phyloP scores from a whole-genome alignment of 139 green algal species.

The Picocystis salinarum region DNA sequence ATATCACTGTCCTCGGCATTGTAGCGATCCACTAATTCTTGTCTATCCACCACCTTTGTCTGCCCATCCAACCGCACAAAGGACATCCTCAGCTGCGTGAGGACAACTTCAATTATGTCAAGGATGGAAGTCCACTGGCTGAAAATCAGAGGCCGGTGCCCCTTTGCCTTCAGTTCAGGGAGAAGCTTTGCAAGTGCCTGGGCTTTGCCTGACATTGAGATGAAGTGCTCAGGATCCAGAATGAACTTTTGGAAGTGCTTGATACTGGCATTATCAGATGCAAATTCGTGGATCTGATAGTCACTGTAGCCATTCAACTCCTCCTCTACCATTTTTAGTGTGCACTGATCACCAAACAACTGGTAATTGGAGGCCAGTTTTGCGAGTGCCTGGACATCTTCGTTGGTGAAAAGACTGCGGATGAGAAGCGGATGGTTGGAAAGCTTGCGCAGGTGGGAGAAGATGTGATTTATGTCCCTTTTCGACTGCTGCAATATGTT shows the following conservation, averaged over 20 bases:
- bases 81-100: slow-evolving; percentile 24
- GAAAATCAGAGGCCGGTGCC: slow-evolving; percentile 65
- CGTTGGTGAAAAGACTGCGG: slow-evolving; percentile 40
- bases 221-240: slow-evolving; percentile 13
- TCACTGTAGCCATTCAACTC: slow-evolving; percentile 51
- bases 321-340: slow-evolving; percentile 27
- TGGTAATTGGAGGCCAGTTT: slow-evolving; percentile 16
- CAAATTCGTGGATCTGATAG: slow-evolving; percentile 56
- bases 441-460: slow-evolving; percentile 80
- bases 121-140: slow-evolving; percentile 74
- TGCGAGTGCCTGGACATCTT: slow-evolving; percentile 37
- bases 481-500: slow-evolving; percentile 8
- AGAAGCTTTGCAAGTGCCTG: slow-evolving; percentile 9
- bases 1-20: slow-evolving; percentile 37
- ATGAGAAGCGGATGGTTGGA: slow-evolving; percentile 85
- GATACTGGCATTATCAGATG: slow-evolving; percentile 8
- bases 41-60: slow-evolving; percentile 44
- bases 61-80: slow-evolving; percentile 69
- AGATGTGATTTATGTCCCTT: slow-evolving; percentile 72
- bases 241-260: not conserved
- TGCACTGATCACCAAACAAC: slow-evolving; percentile 41
- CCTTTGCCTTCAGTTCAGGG: slow-evolving; percentile 26
- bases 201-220: slow-evolving; percentile 21
- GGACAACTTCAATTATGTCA: slow-evolving; percentile 77
- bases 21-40: slow-evolving; percentile 65